Conservation (phyloP, 768 basidiomycete genomes). For the Leccinum disarticulatum region DNA sequence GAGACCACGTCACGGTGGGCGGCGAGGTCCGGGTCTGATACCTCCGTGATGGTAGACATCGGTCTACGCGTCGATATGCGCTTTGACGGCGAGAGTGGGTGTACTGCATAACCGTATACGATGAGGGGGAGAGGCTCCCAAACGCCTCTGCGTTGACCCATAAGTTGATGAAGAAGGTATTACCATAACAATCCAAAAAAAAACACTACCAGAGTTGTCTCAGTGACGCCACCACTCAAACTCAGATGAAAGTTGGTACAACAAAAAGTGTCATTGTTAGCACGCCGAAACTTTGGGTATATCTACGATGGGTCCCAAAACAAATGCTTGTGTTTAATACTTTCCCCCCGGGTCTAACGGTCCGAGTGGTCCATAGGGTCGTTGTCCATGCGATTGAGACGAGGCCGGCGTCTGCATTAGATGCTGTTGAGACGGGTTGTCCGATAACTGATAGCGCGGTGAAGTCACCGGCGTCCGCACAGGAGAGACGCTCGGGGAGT, state of each 20-base stretch:
- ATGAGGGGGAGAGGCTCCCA: constrained; percentile 72
- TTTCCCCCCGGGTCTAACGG: constrained; percentile 60
- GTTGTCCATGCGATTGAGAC: constrained; percentile 38
- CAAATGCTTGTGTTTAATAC: constrained; percentile 36
- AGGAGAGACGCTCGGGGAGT: constrained; percentile 53
- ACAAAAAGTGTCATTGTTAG: constrained; percentile 1
- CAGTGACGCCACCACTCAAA: too few relatives aligned
- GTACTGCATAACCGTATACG: constrained; percentile 89
- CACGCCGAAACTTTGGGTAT: neutral
- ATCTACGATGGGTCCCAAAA: constrained; percentile 22
- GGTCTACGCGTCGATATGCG: constrained; percentile 48
- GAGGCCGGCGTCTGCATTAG: constrained; percentile 32
- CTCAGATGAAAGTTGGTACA: constrained; percentile 12
- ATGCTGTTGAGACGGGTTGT: constrained; percentile 42
- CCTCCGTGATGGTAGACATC: constrained; percentile 45
- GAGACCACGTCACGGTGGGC: constrained; percentile 75
- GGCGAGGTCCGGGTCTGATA: constrained; percentile 57
- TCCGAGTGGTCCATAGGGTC: constrained; percentile 51
- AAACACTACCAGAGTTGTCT: too few relatives aligned
- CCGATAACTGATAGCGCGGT: constrained; percentile 63
- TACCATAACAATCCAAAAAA: too few relatives aligned
- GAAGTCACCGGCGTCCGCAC: constrained; percentile 32
- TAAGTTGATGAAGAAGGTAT: constrained; percentile 18
- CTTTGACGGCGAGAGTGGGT: constrained; percentile 76
- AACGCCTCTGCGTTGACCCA: constrained; percentile 39